These are phyloP conservation scores for Hypoxylon subgilvum DNA, from an alignment of 495 filamentous ascomycete genomes.

Conservation along the genomic window DNA sequence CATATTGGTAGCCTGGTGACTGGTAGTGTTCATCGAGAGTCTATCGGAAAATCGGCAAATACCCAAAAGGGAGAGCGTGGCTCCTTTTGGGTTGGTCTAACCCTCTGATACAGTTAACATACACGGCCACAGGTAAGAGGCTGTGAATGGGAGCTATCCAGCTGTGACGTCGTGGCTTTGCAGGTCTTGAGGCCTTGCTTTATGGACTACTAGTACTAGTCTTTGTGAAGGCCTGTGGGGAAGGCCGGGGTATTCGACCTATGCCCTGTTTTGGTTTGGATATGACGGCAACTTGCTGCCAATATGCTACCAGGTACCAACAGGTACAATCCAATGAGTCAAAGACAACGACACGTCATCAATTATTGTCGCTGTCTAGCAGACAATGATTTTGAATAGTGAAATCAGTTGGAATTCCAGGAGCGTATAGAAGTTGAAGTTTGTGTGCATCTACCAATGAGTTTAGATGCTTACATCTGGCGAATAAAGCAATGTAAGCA, in stretches of 20 bases:
- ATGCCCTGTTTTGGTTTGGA: conserved; percentile 35
- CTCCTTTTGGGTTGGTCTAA: conserved; percentile 6
- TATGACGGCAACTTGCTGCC: conserved; percentile 29
- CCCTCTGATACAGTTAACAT: background rate
- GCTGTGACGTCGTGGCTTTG: conserved; percentile 41
- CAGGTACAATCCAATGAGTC: conserved; percentile 19
- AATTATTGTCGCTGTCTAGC: conserved; percentile 8
- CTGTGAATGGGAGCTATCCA: conserved; percentile 8
- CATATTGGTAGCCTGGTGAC: conserved; percentile 26
- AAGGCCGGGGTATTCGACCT: conserved; percentile 8
- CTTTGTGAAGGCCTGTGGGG: conserved; percentile 15
- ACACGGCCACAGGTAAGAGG: conserved; percentile 8
- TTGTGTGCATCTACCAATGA: background rate
- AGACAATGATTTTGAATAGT: conserved; percentile 5
- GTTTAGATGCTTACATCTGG: conserved; percentile 6
- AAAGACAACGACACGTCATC: conserved; percentile 38
- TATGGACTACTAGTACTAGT: background rate
- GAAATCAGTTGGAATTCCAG: conserved; percentile 1
- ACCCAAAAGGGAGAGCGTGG: conserved; percentile 9
- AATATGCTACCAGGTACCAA: conserved; percentile 9
- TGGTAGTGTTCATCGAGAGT: conserved; percentile 3
- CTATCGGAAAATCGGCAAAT: conserved; percentile 26
- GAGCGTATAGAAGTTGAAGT: no score
- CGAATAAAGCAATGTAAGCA: background rate
- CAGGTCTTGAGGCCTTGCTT: conserved; percentile 6